Conservation (phyloP, 2,329 filamentous ascomycete genomes). For the Ophiocordyceps camponoti-saundersi region DNA sequence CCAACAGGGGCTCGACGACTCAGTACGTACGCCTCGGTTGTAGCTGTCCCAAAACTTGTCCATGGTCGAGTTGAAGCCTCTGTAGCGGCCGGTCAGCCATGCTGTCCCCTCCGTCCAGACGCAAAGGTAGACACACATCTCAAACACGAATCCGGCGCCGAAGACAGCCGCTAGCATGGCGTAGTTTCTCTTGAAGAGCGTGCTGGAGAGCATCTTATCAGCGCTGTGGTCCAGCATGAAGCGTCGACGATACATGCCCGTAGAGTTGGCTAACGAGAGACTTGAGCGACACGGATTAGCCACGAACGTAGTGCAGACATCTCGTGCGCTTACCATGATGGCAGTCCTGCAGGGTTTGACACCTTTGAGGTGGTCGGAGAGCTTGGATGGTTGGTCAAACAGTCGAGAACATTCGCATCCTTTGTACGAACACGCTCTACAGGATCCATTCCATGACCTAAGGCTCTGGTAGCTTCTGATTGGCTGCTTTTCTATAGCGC, state of each 20-base stretch:
- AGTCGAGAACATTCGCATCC: conserved; percentile 7
- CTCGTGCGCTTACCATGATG: conserved; percentile 18
- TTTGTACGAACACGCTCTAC: neutral
- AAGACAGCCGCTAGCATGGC: conserved; percentile 82
- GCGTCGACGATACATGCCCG: conserved; percentile 18
- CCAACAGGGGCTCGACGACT: neutral
- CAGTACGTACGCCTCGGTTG: conserved; percentile 71
- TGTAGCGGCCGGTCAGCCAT: conserved; percentile 19
- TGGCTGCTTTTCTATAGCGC: neutral
- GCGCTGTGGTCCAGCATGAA: conserved; percentile 6
- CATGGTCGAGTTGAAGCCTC: conserved; percentile 66
- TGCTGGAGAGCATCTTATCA: conserved; percentile 32
- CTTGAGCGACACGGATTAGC: conserved; percentile 20
- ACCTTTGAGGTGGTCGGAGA: conserved; percentile 9
- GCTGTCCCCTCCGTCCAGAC: neutral
- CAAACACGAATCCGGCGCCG: conserved; percentile 71
- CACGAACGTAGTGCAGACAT: conserved; percentile 1
- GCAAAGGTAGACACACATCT: conserved; percentile 52
- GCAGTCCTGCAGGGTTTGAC: conserved; percentile 4
- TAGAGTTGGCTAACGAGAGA: conserved; percentile 20
- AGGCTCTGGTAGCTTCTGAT: neutral
- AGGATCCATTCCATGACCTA: neutral
- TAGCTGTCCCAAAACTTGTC: conserved; percentile 79
- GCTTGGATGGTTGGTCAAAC: conserved; percentile 6
- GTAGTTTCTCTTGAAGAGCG: conserved; percentile 72